Conservation (phyloP, 495 filamentous ascomycete species). For the Penicillium silybi region DNA sequence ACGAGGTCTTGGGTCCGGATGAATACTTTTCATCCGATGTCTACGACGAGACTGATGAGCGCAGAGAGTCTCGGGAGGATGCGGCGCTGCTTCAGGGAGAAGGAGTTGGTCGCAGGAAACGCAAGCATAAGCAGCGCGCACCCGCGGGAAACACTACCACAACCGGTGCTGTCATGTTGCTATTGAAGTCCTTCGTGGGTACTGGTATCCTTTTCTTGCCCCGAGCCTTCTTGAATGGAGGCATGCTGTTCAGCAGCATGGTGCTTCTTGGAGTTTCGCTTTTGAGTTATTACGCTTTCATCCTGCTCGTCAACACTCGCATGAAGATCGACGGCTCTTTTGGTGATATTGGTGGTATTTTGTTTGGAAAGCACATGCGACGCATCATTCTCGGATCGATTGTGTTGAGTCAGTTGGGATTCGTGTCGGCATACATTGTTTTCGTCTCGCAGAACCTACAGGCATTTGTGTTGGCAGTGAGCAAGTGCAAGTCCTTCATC, state of each 20-base stretch:
- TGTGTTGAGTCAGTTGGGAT: constrained; percentile 90
- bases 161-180: constrained; percentile 69
- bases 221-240: constrained; percentile 88
- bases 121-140: constrained; percentile 66
- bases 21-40: constrained; percentile 77
- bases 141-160: constrained; percentile 67
- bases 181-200: constrained; percentile 95
- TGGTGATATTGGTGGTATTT: constrained; percentile 88
- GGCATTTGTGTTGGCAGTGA: constrained; percentile 82
- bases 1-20: constrained; percentile 77
- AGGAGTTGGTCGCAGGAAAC: constrained; percentile 54
- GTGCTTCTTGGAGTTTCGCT: constrained; percentile 79
- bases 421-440: constrained; percentile 96
- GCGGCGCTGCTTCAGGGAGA: constrained; percentile 74
- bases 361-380: constrained; percentile 91
- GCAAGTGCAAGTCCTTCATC: constrained; percentile 74
- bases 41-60: constrained; percentile 57
- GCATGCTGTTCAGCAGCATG: constrained; percentile 93
- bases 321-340: constrained; percentile 83
- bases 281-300: constrained; percentile 94
- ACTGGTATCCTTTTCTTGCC: constrained; percentile 97
- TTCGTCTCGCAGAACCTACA: constrained; percentile 95
- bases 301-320: constrained; percentile 82
- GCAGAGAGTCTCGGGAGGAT: constrained; percentile 71
- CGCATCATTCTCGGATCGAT: constrained; percentile 83